These are phyloP conservation scores for Saccharomyces uvarum DNA, from an alignment of 1,139 yeast species.

Conservation along the genomic window DNA sequence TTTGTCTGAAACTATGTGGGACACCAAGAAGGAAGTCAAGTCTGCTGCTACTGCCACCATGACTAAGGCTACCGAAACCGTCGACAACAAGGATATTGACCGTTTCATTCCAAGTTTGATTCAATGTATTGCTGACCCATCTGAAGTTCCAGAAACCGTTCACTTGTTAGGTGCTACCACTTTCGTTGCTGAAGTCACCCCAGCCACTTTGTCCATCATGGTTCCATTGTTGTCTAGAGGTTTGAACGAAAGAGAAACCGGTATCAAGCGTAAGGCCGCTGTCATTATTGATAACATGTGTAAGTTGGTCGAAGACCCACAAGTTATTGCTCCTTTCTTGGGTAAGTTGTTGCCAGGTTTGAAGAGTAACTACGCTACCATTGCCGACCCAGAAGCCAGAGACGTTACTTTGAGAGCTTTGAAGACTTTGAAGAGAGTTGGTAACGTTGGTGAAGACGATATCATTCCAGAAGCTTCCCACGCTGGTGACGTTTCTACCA, in stretches of 20 bases:
- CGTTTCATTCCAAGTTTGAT: conserved; percentile 97
- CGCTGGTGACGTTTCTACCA: conserved; percentile 92
- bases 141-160: conserved; percentile 96
- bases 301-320: conserved; percentile 99
- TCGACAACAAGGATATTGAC: conserved; percentile 98
- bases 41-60: conserved; percentile 92
- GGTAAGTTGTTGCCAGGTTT: conserved; percentile 90
- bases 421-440: conserved; percentile 96
- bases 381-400: conserved; percentile 99
- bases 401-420: conserved; percentile 95
- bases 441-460: conserved; percentile 88
- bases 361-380: conserved; percentile 85
- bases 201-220: conserved; percentile 98
- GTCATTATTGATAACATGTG: conserved; percentile 99
- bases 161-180: conserved; percentile 99
- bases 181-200: conserved; percentile 97
- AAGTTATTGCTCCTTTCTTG: conserved; percentile 98
- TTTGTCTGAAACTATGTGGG: conserved; percentile 99
- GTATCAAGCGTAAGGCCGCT: conserved; percentile 99
- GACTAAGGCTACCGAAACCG: conserved; percentile 93
- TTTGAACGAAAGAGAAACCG: conserved; percentile 98
- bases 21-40: conserved; percentile 97
- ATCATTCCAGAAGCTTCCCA: conserved; percentile 91
- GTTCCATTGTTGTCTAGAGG: conserved; percentile 98
- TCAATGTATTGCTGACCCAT: conserved; percentile 93